Evolutionary conservation across 2,329 filamentous ascomycete species (phyloP).

Genomic region (Aureobasidium sp.): DNA sequence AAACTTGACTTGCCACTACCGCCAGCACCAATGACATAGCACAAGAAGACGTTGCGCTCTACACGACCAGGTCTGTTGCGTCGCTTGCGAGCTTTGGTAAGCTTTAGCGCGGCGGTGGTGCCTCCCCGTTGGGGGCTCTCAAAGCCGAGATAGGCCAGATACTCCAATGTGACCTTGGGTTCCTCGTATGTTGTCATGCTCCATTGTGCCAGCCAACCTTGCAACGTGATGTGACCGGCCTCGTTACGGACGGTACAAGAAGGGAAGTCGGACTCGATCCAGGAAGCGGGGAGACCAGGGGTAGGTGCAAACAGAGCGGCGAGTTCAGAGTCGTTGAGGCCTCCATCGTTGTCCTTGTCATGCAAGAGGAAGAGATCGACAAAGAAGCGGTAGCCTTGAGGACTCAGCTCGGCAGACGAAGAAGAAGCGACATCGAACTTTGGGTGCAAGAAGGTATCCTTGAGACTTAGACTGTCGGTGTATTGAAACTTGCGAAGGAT

Average conservation of each 20-base stretch:
- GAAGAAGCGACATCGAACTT: constrained; percentile 91
- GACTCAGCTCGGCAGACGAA: constrained; percentile 87
- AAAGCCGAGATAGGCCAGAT: constrained; percentile 92
- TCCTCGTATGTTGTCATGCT: constrained; percentile 98
- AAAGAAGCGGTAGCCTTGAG: constrained; percentile 92
- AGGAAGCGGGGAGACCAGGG: constrained; percentile 76
- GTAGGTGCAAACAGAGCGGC: constrained; percentile 85
- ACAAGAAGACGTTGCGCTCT: constrained; percentile 88
- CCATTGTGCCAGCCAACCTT: constrained; percentile 98
- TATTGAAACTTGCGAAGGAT: constrained; percentile 93
- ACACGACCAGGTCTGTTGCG: constrained; percentile 74
- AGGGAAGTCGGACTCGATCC: constrained; percentile 83
- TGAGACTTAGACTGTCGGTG: constrained; percentile 85
- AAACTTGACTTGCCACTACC: constrained; percentile 86
- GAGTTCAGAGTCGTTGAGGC: constrained; percentile 77
- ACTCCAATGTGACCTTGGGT: constrained; percentile 89
- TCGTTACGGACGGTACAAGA: constrained; percentile 93
- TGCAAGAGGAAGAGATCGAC: constrained; percentile 92
- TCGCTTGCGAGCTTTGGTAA: constrained; percentile 85
- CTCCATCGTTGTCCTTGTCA: constrained; percentile 95
- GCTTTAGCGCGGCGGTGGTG: constrained; percentile 76
- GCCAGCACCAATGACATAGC: constrained; percentile 80
- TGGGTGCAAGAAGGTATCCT: constrained; percentile 83
- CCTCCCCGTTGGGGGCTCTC: constrained; percentile 67
- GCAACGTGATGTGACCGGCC: constrained; percentile 86